Evolutionary conservation across 2,329 filamentous ascomycete genomes (phyloP).

Genomic region (Aspergillus pseudoviridinutans): DNA sequence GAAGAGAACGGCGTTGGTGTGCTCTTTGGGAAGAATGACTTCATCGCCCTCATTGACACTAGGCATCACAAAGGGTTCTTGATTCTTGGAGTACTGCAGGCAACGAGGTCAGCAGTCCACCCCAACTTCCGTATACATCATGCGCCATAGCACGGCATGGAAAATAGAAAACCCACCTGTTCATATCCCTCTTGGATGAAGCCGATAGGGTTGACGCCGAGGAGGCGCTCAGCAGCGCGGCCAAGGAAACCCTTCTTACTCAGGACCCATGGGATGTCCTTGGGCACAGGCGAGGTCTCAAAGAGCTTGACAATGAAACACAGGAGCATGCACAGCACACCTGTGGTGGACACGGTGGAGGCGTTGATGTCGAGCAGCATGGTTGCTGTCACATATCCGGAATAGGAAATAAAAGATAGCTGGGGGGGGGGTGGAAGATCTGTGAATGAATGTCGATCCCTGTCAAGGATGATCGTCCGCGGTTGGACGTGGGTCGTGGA

Average conservation of each 20-base stretch:
- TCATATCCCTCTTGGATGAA: constrained; percentile 13
- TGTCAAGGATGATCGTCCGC: not conserved
- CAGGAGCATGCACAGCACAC: constrained; percentile 2
- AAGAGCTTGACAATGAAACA: constrained; percentile 12
- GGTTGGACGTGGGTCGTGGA: not conserved
- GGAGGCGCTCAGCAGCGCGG: constrained; percentile 11
- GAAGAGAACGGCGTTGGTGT: constrained; percentile 6
- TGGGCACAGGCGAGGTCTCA: constrained; percentile 10
- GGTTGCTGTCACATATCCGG: not conserved
- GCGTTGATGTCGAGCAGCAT: constrained; percentile 6
- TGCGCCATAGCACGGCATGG: too few species aligned
- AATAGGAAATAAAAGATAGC: not conserved
- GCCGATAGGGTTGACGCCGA: constrained; percentile 9
- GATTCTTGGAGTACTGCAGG: constrained; percentile 9
- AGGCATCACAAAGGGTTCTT: constrained; percentile 12
- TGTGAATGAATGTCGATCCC: not conserved
- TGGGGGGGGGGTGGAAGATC: not conserved
- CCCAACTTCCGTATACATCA: too few species aligned
- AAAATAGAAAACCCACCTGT: constrained; percentile 1
- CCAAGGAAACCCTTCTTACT: constrained; percentile 6
- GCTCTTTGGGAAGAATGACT: constrained; percentile 11
- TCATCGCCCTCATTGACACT: constrained; percentile 13
- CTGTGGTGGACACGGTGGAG: constrained; percentile 1
- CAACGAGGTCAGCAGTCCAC: not conserved
- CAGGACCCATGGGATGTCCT: constrained; percentile 9